These are phyloP conservation scores for Arthrobotrys conoides DNA, from an alignment of 2,329 filamentous ascomycete genomes.

Conservation along the genomic window DNA sequence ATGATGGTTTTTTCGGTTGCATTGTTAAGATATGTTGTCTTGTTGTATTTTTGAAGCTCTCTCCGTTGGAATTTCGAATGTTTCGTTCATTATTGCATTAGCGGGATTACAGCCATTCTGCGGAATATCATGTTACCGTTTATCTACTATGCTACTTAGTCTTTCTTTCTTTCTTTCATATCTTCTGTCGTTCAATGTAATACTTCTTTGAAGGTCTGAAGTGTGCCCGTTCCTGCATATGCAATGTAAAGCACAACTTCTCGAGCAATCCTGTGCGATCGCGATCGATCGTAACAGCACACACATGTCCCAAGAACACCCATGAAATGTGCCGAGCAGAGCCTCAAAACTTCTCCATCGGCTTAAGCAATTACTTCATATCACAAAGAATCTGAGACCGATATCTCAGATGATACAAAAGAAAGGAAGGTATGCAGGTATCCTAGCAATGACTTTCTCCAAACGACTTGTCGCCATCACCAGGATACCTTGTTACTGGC, in stretches of 20 bases:
- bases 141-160: background rate
- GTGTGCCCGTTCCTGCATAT: constrained; percentile 25
- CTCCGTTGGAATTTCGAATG: background rate
- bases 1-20: background rate
- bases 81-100: constrained; percentile 1
- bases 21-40: background rate
- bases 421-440: background rate
- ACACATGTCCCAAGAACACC: too few species aligned
- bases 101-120: too few species aligned
- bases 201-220: background rate
- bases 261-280: background rate
- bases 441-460: background rate
- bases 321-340: background rate
- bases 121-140: too few species aligned
- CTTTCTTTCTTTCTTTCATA: background rate
- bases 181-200: background rate
- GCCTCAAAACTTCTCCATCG: background rate
- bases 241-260: constrained; percentile 13
- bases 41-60: constrained; percentile 6
- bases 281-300: background rate
- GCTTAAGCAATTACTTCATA: too few species aligned
- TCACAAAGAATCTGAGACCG: background rate
- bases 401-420: background rate
- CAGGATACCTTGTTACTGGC: background rate
- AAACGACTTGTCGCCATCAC: background rate